These are phyloP conservation scores for Lachnellula willkommii DNA, from an alignment of 2,329 filamentous ascomycete species.

Conservation along the genomic window DNA sequence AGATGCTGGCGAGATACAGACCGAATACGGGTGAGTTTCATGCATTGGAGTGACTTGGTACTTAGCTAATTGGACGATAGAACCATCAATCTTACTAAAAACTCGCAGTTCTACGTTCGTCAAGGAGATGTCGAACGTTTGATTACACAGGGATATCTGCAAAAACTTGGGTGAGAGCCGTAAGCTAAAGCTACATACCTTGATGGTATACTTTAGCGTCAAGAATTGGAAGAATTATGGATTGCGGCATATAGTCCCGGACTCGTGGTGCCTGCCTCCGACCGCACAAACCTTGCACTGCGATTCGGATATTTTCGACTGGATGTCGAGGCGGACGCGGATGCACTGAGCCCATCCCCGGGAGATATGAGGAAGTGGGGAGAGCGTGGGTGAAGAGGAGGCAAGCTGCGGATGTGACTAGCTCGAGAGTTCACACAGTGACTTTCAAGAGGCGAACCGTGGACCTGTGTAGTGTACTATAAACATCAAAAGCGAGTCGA, in stretches of 20 bases:
- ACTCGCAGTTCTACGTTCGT: conserved; percentile 95
- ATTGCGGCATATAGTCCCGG: not conserved
- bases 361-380: not conserved
- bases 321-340: not conserved
- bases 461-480: not conserved
- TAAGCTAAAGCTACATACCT: too few relatives aligned
- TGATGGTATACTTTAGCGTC: not conserved
- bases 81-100: conserved; percentile 92
- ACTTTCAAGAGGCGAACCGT: not conserved
- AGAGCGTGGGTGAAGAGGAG: not conserved
- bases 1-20: conserved; percentile 97
- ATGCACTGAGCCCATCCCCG: not conserved
- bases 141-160: conserved; percentile 90
- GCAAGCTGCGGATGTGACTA: not conserved
- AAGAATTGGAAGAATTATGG: not conserved
- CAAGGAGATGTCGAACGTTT: conserved; percentile 93
- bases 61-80: conserved; percentile 41
- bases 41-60: not conserved
- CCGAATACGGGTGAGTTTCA: conserved; percentile 81
- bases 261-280: not conserved
- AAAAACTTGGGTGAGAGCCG: conserved; percentile 71
- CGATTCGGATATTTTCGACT: not conserved
- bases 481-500: not conserved
- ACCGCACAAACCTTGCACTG: not conserved
- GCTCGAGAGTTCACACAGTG: not conserved